These are phyloP conservation scores for Epithemia pelagica DNA, from an alignment of 108 stramenopile genomes.

Conservation along the genomic window DNA sequence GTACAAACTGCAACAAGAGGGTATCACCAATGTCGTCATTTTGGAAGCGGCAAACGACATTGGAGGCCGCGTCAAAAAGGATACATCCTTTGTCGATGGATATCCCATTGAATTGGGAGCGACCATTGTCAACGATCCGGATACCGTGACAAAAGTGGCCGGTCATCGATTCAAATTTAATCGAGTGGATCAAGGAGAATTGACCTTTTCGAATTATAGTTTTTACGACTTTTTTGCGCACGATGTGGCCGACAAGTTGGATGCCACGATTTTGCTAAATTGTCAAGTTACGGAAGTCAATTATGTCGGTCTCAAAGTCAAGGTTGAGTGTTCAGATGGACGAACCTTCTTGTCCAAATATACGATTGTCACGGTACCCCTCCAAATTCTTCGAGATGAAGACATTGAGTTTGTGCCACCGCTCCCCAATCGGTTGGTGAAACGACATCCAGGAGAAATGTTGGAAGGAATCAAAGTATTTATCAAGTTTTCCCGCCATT, in stretches of 20 bases:
- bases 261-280: not conserved
- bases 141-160: not conserved
- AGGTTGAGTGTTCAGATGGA: not conserved
- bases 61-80: constrained; percentile 16
- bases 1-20: constrained; percentile 2
- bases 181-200: not conserved
- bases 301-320: not conserved
- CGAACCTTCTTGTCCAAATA: not conserved
- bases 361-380: too few relatives aligned
- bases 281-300: not conserved
- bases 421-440: not conserved
- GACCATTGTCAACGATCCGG: not conserved
- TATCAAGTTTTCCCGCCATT: constrained; percentile 9
- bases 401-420: too few relatives aligned
- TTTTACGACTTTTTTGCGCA: constrained; percentile 3
- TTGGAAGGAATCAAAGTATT: not conserved
- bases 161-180: not conserved
- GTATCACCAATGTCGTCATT: constrained; percentile 4
- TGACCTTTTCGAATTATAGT: not conserved
- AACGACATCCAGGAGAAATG: not conserved
- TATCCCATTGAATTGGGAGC: constrained; percentile 12
- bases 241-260: not conserved
- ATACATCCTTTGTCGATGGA: constrained; percentile 5
- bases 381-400: too few relatives aligned
- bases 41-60: constrained; percentile 9